Evolutionary conservation across 2,329 filamentous ascomycete species (phyloP), one percentile per base, ranked within the genome.

Genomic region (Colletotrichum theobromicola): DNA sequence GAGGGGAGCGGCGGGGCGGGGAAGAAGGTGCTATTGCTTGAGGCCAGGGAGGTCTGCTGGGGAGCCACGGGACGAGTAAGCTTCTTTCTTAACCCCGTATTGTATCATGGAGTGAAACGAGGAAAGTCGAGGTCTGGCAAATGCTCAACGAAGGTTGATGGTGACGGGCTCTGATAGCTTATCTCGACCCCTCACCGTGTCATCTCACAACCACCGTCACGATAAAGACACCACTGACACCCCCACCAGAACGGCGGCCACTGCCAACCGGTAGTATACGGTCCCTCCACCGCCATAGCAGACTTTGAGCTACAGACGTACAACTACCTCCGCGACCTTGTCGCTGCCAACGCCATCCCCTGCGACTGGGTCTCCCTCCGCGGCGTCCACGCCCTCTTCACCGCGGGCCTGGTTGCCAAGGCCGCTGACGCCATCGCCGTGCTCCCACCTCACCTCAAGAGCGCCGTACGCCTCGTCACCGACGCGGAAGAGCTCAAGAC

Each of bases 51-150:
- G 85, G 93, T 92, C 5, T 96, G 94, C 80, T 95, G 91, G 90
- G 94, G 94, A 21, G 94, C 94, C n/a, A 96, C 94, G 2, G 94
- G 94, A n/a, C 85, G 94, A 80, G 93, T 94, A 80, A 87, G 91
- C n/a, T n/a, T 87, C 7, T 24, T 87, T 46, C 13, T 61, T 62
- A 72, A n/a, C 8, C 24, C 42, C 12, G 42, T 50, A n/a, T 7
- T 4, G 42, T 13, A 50, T 50, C 42, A 50, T 10, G 6, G 24
- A 50, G 42, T 21, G n/a, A 21, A 50, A n/a, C 2, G 42, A 12
- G 42, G 42, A n/a, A 21, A 13, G 42, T 50, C 42, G n/a, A 50
- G n/a, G n/a, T 50, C 16, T 21, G 16, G 16, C 55, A 30, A 58
- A 15, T 32, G 26, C 55, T 32, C 26, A 32, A 16, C 28, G 15